These are phyloP conservation scores for Phallus indusiatus DNA, from an alignment of 768 basidiomycete species.

Conservation along the genomic window DNA sequence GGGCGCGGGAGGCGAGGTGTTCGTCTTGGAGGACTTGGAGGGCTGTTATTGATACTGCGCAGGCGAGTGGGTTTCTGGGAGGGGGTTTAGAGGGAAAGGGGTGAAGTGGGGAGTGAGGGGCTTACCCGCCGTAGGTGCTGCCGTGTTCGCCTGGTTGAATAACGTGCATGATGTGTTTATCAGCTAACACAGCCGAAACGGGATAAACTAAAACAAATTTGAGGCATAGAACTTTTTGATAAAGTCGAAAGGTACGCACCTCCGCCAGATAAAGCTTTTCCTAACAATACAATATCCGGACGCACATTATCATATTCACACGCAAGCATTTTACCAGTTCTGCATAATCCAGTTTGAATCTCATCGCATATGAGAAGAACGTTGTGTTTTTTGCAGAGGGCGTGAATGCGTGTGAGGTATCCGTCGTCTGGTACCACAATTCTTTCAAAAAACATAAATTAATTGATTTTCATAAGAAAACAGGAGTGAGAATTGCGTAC, in stretches of 20 bases:
- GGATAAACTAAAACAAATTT: constrained; percentile 89
- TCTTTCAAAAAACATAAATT: constrained; percentile 29
- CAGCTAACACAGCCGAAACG: constrained; percentile 89
- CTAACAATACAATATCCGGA: constrained; percentile 88
- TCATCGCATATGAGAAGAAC: constrained; percentile 97
- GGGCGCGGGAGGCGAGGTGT: constrained; percentile 63
- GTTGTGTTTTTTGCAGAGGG: constrained; percentile 85
- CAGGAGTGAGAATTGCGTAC: constrained; percentile 36
- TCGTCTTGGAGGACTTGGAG: constrained; percentile 88
- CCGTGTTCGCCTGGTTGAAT: constrained; percentile 95
- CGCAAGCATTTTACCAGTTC: constrained; percentile 91
- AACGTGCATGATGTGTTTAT: constrained; percentile 78
- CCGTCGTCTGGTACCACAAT: constrained; percentile 88
- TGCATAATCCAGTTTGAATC: constrained; percentile 91
- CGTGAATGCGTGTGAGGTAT: constrained; percentile 69
- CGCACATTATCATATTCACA: constrained; percentile 80
- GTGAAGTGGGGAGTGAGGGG: background rate
- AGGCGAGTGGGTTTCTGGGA: constrained; percentile 81
- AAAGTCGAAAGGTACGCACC: too few relatives aligned
- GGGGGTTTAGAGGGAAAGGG: constrained; percentile 3
- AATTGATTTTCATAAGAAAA: background rate
- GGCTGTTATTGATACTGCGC: constrained; percentile 92
- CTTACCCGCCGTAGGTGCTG: constrained; percentile 89
- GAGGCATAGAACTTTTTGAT: too few relatives aligned
- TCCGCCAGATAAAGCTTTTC: constrained; percentile 95